Base-by-base conservation (phyloP, 116 monocot species). In the Posidonia oceanica region DNA sequence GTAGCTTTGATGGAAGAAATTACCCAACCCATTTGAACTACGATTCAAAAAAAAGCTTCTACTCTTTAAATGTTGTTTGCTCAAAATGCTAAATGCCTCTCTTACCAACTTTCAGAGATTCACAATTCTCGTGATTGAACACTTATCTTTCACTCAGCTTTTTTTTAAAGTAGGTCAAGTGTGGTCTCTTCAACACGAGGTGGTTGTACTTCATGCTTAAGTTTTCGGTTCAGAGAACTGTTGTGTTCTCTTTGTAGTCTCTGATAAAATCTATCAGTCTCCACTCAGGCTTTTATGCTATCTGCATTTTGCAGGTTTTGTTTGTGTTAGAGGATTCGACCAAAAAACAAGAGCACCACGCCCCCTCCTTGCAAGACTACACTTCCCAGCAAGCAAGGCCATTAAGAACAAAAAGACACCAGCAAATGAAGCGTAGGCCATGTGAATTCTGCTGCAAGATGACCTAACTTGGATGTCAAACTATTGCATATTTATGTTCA, bases 251-350 rank as follows among this genome's bases (percentile, higher is more conserved):
- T 57, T 15, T 57, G 29, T 29, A 29, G 29, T 17, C n/a, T 57
- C 4, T 14, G 18, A 16, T 57, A 57, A 57, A 20, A 57, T 57
- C 20, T 57, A 57, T 8, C 14, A 17, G 57, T 29, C 18, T 18
- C 20, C 8, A 57, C 20, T 57, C 57, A 57, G 5, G 57, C 16
- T 57, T 20, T 14, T 15, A 57, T 57, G 44, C 44, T 69, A 56
- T 70, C 38, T 58, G 17, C 38, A 6, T 64, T 66, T 59, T 69
- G 12, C 71, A 82, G 82, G 82, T 39, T 82, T 74, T 63, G 71
- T 82, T 71, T 82, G 82, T 71, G 82, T 82, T 65, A 74, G 82
- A 77, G 82, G 82, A 55, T 82, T 82, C 71, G 82, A 82, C 57
- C 73, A 69, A 16, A 56, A 53, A 65, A 82, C 67, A 16, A 74